These are phyloP conservation scores for Phytophthora sp. DNA, from an alignment of 352 stramenopile species.

Conservation along the genomic window DNA sequence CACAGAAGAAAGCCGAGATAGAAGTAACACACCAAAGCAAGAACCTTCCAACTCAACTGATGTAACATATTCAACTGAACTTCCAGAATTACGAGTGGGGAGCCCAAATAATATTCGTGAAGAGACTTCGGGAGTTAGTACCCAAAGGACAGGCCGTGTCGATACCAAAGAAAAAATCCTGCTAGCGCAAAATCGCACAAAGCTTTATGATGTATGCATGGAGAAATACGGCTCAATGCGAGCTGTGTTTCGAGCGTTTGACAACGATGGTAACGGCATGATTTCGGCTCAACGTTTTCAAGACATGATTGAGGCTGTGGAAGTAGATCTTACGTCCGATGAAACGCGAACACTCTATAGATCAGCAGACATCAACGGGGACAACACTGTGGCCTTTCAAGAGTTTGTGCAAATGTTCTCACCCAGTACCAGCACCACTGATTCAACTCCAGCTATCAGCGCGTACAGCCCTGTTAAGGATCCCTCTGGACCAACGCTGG, in stretches of 20 bases:
- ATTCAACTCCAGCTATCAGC: conserved; percentile 14
- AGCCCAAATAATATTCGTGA: conserved; percentile 22
- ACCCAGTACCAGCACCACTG: not conserved
- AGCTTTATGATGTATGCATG: conserved; percentile 70
- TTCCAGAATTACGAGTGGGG: not conserved
- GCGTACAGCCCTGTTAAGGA: conserved; percentile 44
- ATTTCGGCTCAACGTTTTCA: conserved; percentile 80
- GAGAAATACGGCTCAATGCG: conserved; percentile 81
- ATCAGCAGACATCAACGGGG: conserved; percentile 66
- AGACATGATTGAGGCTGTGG: conserved; percentile 73
- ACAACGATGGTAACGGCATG: conserved; percentile 64
- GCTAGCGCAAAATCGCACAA: conserved; percentile 51
- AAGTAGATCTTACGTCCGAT: conserved; percentile 51
- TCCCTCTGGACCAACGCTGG: conserved; percentile 18
- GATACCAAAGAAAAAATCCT: conserved; percentile 24
- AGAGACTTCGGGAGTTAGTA: not conserved
- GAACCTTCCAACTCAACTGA: not conserved
- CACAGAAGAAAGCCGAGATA: conserved; percentile 9
- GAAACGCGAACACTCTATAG: conserved; percentile 59
- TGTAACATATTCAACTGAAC: not conserved
- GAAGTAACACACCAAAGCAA: conserved; percentile 4
- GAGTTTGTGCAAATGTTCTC: conserved; percentile 84
- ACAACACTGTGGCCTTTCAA: conserved; percentile 75
- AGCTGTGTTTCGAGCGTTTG: conserved; percentile 78
- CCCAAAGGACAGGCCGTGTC: not conserved